Conservation (phyloP, 2,329 filamentous ascomycete species). For the Sporothrix luriei region DNA sequence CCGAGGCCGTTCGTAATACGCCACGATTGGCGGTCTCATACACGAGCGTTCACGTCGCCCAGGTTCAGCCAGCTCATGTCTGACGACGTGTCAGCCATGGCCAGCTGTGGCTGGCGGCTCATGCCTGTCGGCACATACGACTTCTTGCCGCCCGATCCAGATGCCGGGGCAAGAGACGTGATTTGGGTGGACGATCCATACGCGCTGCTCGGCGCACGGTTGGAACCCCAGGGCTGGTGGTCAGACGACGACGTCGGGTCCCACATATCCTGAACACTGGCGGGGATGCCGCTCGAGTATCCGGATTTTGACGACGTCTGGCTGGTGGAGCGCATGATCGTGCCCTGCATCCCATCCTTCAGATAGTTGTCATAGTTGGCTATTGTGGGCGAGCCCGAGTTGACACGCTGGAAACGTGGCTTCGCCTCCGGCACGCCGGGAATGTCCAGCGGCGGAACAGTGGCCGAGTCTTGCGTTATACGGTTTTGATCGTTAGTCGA, state of each 20-base stretch:
- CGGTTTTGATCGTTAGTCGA: slow-evolving; percentile 41
- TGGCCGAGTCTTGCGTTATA: slow-evolving; percentile 67
- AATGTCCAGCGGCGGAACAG: slow-evolving; percentile 69
- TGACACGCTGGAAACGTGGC: slow-evolving; percentile 65
- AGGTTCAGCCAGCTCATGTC: slow-evolving; percentile 85
- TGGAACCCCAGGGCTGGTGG: slow-evolving; percentile 53
- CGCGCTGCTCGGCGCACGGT: slow-evolving; percentile 55
- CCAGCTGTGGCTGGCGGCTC: slow-evolving; percentile 55
- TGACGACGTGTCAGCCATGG: slow-evolving; percentile 54
- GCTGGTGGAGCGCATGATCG: slow-evolving; percentile 61
- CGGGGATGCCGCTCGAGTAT: slow-evolving; percentile 67
- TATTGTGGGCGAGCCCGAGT: slow-evolving; percentile 70
- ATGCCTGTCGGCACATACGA: slow-evolving; percentile 42
- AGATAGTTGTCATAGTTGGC: slow-evolving; percentile 57
- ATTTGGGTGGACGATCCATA: slow-evolving; percentile 53
- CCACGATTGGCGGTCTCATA: slow-evolving; percentile 17
- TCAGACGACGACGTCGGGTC: slow-evolving; percentile 49
- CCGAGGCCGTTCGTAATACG: neutral
- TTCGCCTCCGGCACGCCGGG: slow-evolving; percentile 55
- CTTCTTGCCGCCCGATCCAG: slow-evolving; percentile 32
- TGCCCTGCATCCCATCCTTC: slow-evolving; percentile 61
- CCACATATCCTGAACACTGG: slow-evolving; percentile 63
- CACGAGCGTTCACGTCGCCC: slow-evolving; percentile 47
- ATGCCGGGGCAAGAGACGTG: slow-evolving; percentile 48
- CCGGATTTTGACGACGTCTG: slow-evolving; percentile 53